Percentiles rank a stretch among this genome's conserved stretches.
Evolutionary conservation across 805 yeast species (phyloP).

Genomic region (Cyberlindnera sargentensis): DNA sequence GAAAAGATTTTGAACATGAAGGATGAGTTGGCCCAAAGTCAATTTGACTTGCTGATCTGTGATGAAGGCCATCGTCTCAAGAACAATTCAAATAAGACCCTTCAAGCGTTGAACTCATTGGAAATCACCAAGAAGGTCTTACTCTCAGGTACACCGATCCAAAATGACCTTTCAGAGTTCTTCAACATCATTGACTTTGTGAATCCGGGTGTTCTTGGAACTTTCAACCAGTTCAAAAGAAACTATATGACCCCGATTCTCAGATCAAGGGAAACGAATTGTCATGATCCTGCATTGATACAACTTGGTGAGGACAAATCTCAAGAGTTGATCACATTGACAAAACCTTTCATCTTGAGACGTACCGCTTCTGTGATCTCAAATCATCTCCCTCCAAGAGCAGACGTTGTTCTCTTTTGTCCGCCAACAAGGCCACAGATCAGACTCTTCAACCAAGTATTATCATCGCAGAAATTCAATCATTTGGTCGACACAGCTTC

Average conservation of each 20-base stretch:
- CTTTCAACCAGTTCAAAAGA: constrained; percentile 49
- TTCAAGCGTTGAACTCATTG: constrained; percentile 47
- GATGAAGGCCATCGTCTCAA: constrained; percentile 96
- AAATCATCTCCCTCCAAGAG: constrained; percentile 61
- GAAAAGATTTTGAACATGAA: constrained; percentile 62
- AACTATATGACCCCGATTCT: constrained; percentile 64
- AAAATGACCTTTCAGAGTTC: constrained; percentile 83
- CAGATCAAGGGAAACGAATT: constrained; percentile 58
- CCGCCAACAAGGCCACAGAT: constrained; percentile 64
- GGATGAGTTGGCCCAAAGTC: constrained; percentile 35
- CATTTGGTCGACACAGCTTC: constrained; percentile 8
- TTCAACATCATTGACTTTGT: constrained; percentile 74
- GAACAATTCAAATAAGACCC: constrained; percentile 60
- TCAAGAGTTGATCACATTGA: constrained; percentile 53
- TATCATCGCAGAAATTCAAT: constrained; percentile 25
- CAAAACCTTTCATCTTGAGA: constrained; percentile 64
- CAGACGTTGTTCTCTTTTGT: constrained; percentile 72
- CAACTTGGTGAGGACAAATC: constrained; percentile 56
- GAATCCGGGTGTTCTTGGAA: constrained; percentile 78
- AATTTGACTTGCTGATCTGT: constrained; percentile 63
- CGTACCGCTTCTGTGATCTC: constrained; percentile 55
- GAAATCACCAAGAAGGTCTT: constrained; percentile 44
- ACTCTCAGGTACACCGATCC: constrained; percentile 89
- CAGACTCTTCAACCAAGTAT: constrained; percentile 44
- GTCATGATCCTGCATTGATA: constrained; percentile 41